Percentiles rank a stretch among this genome's conserved stretches.
phyloP scores from a whole-genome alignment of 2,329 filamentous ascomycete species.

The Acephala macrosclerotiorum region DNA sequence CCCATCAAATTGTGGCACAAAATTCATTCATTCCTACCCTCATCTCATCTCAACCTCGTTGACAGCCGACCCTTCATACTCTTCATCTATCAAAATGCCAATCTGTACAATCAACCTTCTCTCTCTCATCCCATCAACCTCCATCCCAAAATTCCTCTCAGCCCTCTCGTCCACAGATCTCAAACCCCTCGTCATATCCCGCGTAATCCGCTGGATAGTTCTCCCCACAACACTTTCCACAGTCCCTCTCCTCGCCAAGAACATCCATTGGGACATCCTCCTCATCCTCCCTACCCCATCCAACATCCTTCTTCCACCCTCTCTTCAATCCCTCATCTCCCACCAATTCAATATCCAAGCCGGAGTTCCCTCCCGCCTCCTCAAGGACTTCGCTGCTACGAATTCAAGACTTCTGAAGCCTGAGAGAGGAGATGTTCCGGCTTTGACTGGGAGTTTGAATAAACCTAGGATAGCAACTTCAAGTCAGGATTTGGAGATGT shows the following conservation, averaged over 20 bases:
- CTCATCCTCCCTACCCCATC: constrained; percentile 48
- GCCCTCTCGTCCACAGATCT: constrained; percentile 45
- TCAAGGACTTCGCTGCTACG: constrained; percentile 46
- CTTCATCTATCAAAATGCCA: constrained; percentile 49
- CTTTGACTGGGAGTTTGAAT: constrained; percentile 45
- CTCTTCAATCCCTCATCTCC: constrained; percentile 38
- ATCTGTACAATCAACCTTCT: constrained; percentile 56
- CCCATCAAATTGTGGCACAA: neutral
- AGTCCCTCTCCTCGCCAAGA: constrained; percentile 47
- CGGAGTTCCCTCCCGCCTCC: constrained; percentile 53
- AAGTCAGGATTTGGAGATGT: constrained; percentile 60
- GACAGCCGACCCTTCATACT: neutral
- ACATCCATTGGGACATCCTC: constrained; percentile 54
- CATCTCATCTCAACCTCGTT: neutral
- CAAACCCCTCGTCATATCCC: constrained; percentile 51
- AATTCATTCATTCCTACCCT: neutral
- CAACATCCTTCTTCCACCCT: constrained; percentile 40
- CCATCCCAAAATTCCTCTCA: constrained; percentile 49
- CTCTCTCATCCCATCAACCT: constrained; percentile 45
- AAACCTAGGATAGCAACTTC: constrained; percentile 44
- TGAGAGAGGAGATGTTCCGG: constrained; percentile 43
- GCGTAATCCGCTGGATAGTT: constrained; percentile 57
- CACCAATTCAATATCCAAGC: constrained; percentile 48
- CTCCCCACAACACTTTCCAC: constrained; percentile 52
- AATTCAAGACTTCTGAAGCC: constrained; percentile 50